These are phyloP conservation scores for Capsella rubella DNA, from an alignment of 441 rosid genomes.

Conservation along the genomic window DNA sequence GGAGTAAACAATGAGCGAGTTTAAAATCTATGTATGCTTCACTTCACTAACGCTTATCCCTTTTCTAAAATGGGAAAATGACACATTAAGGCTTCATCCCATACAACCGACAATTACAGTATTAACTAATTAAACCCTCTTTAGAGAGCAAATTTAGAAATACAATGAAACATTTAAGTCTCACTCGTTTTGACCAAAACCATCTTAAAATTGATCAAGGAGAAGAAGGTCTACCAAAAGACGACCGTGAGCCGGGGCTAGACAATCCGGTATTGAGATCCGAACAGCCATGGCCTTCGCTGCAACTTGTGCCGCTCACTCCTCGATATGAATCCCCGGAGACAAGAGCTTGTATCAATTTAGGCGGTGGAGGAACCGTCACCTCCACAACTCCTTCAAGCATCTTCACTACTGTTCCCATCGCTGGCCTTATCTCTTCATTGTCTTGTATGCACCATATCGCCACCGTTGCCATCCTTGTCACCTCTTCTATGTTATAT, in stretches of 20 bases:
- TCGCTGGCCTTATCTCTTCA: constrained; percentile 76
- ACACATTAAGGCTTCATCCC: constrained; percentile 16
- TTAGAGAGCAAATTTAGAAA: constrained; percentile 15
- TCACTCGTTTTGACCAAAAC: neutral
- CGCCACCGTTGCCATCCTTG: constrained; percentile 71
- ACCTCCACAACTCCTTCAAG: constrained; percentile 82
- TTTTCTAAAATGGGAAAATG: neutral
- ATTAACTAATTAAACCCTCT: constrained; percentile 24
- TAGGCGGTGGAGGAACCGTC: constrained; percentile 73
- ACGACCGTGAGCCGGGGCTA: constrained; percentile 57
- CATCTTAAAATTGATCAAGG: constrained; percentile 38
- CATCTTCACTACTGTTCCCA: constrained; percentile 86
- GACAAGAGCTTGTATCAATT: constrained; percentile 77
- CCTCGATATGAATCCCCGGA: constrained; percentile 82
- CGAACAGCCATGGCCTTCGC: constrained; percentile 49
- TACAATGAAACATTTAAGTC: constrained; percentile 3
- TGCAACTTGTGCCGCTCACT: constrained; percentile 40
- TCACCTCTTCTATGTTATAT: constrained; percentile 64
- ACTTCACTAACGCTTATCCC: constrained; percentile 10
- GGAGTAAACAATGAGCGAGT: neutral
- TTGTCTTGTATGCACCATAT: constrained; percentile 89
- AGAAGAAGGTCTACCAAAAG: constrained; percentile 50
- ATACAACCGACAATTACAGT: constrained; percentile 25
- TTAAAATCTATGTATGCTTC: neutral
- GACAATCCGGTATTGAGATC: constrained; percentile 53